A percentile compares a stretch with the other conserved stretches of the same genome.
Evolutionary conservation across 2,329 filamentous ascomycete genomes (phyloP).

Genomic region (Pestalotiopsis sp.): DNA sequence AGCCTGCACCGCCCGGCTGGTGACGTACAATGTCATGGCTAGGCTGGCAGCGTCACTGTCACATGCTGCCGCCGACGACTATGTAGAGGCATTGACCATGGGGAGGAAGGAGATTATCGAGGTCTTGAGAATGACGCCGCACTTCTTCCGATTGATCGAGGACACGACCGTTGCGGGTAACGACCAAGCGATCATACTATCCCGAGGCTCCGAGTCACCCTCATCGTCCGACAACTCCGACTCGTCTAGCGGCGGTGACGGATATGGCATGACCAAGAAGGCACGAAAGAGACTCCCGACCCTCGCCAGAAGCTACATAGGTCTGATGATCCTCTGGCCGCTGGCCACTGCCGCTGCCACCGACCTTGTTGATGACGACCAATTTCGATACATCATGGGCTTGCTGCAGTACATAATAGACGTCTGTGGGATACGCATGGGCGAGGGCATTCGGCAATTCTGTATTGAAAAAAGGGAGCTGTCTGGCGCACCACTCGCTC

Average conservation of each 20-base stretch:
- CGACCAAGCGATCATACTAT: background rate
- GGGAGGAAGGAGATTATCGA: constrained; percentile 7
- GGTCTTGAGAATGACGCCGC: background rate
- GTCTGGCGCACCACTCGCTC: background rate
- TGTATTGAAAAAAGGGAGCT: background rate
- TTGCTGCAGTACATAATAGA: constrained; percentile 7
- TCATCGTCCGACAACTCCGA: constrained; percentile 8
- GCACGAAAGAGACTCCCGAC: background rate
- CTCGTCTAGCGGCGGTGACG: background rate
- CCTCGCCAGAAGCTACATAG: constrained; percentile 7
- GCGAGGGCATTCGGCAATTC: constrained; percentile 7
- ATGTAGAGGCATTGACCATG: constrained; percentile 3
- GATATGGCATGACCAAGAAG: background rate
- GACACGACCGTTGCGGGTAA: background rate
- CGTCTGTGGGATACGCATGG: constrained; percentile 5
- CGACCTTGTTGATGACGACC: constrained; percentile 4
- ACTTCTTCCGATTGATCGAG: constrained; percentile 10
- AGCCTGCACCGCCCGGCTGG: constrained; percentile 6
- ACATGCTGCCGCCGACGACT: background rate
- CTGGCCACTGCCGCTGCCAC: background rate
- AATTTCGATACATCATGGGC: constrained; percentile 1
- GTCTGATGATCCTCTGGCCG: constrained; percentile 9
- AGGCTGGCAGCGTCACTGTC: constrained; percentile 1
- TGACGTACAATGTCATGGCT: constrained; percentile 13
- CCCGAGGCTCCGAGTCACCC: background rate